Base-by-base conservation (phyloP, 768 basidiomycete species). In the Sarcomyxa edulis region DNA sequence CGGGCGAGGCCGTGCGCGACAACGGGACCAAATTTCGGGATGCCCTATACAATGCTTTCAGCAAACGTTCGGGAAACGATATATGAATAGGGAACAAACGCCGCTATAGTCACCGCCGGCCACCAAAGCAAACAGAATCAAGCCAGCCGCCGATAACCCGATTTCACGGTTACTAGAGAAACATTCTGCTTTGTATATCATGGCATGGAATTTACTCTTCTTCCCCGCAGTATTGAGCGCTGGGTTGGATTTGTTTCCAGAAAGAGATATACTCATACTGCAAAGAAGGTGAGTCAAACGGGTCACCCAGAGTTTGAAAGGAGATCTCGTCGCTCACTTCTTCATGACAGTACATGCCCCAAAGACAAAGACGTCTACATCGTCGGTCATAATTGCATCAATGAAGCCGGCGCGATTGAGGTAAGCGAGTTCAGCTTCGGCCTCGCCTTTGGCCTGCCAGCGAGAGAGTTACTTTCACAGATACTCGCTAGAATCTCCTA, bases 1-100 rank as follows among this genome's bases (percentile, higher is more conserved):
- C 66, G 66, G 0, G 78, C 79, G 0, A 86, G 71, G 2, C 65
- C 78, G 18, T 71, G 67, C 3, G 82, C 76, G 25, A 71, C 76
- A 18, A 60, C 64, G 3, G 62, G 56, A 1, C 79, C 79, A 38
- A 76, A 6, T 70, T 64, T 7, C 54, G 15, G 11, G 48, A 33
- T 48, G 6, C 7, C 38, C 47, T 45, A 25, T 3, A 10, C 7
- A 31, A 19, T 16, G 27, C 18, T 11, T 38, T n/a, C 27, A 12
- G 11, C 24, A 18, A 24, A 23, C 22, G 9, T 8, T 5, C 25
- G 26, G 20, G 18, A 35, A 7, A 29, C 19, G 6, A 14, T 19
- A 9, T 5, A 79, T 82, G 15, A 85, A 65, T 27, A 22, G 21
- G 7, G n/a, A 8, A 33, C 48, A 7, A 14, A 58, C 59, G n/a